Percentiles rank a stretch among this genome's conserved stretches.
Conservation (phyloP, 352 stramenopile species). For the Phytophthora pseudosyringae region DNA sequence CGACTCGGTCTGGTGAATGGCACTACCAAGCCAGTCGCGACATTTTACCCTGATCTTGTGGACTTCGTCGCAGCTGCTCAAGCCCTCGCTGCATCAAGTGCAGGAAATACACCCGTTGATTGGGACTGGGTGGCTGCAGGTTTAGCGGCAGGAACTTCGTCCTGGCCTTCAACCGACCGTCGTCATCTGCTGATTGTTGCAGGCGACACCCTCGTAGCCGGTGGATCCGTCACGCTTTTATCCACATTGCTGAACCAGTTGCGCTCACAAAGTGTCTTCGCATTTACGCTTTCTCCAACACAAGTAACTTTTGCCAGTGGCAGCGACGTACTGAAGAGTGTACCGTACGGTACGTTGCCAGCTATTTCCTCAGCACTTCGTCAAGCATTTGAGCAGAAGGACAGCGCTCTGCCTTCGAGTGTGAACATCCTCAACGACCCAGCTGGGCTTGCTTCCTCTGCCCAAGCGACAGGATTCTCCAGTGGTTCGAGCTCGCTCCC, state of each 20-base stretch:
- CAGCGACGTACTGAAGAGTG: slow-evolving; percentile 25
- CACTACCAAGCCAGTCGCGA: slow-evolving; percentile 6
- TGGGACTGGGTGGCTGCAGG: slow-evolving; percentile 29
- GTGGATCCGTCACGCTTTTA: slow-evolving; percentile 12
- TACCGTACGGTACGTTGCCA: slow-evolving; percentile 23
- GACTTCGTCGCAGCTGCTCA: slow-evolving; percentile 31
- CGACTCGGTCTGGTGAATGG: slow-evolving; percentile 38
- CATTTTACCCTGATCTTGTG: slow-evolving; percentile 30
- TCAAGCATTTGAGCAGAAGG: slow-evolving; percentile 36
- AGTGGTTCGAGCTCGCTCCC: slow-evolving; percentile 37
- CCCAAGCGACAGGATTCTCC: slow-evolving; percentile 30
- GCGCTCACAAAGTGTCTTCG: slow-evolving; percentile 36
- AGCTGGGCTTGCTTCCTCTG: slow-evolving; percentile 25
- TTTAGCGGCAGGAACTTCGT: slow-evolving; percentile 10
- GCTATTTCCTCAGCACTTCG: slow-evolving; percentile 37
- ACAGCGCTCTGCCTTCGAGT: slow-evolving; percentile 27
- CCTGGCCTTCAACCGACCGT: slow-evolving; percentile 40
- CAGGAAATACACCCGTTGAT: slow-evolving; percentile 5
- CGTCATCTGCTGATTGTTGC: slow-evolving; percentile 30
- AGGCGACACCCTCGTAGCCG: slow-evolving; percentile 18
- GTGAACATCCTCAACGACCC: slow-evolving; percentile 36
- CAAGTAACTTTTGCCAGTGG: slow-evolving; percentile 14
- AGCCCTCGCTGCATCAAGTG: slow-evolving; percentile 7
- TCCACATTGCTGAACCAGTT: slow-evolving; percentile 21
- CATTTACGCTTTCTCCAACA: slow-evolving; percentile 35